phyloP scores from a whole-genome alignment of 2,329 filamentous ascomycete species.

The Epichloe brachyelytri region DNA sequence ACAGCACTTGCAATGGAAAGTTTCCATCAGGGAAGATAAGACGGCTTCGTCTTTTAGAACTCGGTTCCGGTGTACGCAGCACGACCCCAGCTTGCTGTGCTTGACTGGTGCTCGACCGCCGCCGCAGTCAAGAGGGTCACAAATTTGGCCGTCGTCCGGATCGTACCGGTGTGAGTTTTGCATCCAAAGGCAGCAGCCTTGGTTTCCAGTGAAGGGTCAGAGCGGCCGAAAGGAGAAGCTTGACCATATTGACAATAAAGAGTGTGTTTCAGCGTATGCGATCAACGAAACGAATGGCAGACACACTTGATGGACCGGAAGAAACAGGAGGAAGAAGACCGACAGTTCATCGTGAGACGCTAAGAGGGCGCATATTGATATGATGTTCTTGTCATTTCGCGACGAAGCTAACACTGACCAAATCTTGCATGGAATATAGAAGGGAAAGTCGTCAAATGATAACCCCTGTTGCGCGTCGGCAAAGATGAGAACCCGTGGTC shows the following conservation, averaged over 20 bases:
- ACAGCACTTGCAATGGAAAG: not conserved
- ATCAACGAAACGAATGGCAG: not conserved
- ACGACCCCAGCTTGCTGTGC: constrained; percentile 35
- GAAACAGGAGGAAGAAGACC: too few relatives aligned
- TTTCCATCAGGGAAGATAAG: not conserved
- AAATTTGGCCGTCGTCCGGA: constrained; percentile 38
- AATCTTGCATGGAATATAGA: too few relatives aligned
- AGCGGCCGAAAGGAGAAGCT: not conserved
- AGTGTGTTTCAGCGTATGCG: not conserved
- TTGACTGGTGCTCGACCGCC: constrained; percentile 39
- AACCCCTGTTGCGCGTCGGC: too few relatives aligned
- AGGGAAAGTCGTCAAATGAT: too few relatives aligned
- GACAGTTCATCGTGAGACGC: too few relatives aligned
- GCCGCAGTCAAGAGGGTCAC: constrained; percentile 39
- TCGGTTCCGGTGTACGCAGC: constrained; percentile 27
- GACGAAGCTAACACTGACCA: too few relatives aligned
- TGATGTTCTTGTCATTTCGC: too few relatives aligned
- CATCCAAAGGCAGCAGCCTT: not conserved
- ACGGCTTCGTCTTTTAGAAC: not conserved
- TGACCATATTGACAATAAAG: not conserved
- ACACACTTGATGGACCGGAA: too few relatives aligned
- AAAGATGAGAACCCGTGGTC: too few relatives aligned
- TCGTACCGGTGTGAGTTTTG: constrained; percentile 22
- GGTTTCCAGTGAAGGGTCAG: not conserved
- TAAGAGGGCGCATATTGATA: too few relatives aligned